phyloP scores from a whole-genome alignment of 2,329 filamentous ascomycete species.

The Hypoxylon sp. region DNA sequence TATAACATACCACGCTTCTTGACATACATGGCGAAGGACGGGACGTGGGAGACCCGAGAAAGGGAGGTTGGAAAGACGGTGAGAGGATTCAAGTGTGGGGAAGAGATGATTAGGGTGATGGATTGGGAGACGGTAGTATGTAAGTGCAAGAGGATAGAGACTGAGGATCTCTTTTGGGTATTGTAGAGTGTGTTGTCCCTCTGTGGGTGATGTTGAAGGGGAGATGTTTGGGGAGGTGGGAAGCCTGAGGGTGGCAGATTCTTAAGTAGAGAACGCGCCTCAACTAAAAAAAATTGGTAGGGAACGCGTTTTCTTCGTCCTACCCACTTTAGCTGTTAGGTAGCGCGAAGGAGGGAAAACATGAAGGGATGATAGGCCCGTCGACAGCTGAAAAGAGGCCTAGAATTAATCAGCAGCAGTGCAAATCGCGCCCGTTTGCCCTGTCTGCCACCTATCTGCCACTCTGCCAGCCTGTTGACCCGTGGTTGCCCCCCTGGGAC shows the following conservation, averaged over 20 bases:
- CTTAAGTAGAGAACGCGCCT: conserved; percentile 34
- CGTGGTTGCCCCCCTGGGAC: neutral
- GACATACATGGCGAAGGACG: conserved; percentile 63
- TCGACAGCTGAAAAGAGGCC: conserved; percentile 24
- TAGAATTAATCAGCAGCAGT: conserved; percentile 31
- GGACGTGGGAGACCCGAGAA: conserved; percentile 35
- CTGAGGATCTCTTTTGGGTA: conserved; percentile 7
- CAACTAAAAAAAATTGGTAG: conserved; percentile 4
- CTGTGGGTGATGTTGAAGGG: conserved; percentile 34
- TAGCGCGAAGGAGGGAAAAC: conserved; percentile 33
- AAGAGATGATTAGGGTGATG: conserved; percentile 11
- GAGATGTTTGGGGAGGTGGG: conserved; percentile 21
- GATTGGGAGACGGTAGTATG: conserved; percentile 19
- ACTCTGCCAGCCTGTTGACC: neutral
- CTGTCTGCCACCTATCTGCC: too few relatives aligned
- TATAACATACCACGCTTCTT: conserved; percentile 67
- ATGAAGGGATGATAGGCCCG: conserved; percentile 4
- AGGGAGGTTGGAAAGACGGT: conserved; percentile 22
- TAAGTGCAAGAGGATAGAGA: conserved; percentile 29
- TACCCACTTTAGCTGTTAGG: conserved; percentile 1
- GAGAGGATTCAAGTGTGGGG: conserved; percentile 5
- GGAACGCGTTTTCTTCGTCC: conserved; percentile 18
- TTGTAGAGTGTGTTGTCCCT: conserved; percentile 25
- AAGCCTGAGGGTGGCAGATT: conserved; percentile 21
- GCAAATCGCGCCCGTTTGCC: neutral